These are phyloP conservation scores for Metarhizium robertsii DNA, from an alignment of 2,329 filamentous ascomycete genomes.

Conservation along the genomic window DNA sequence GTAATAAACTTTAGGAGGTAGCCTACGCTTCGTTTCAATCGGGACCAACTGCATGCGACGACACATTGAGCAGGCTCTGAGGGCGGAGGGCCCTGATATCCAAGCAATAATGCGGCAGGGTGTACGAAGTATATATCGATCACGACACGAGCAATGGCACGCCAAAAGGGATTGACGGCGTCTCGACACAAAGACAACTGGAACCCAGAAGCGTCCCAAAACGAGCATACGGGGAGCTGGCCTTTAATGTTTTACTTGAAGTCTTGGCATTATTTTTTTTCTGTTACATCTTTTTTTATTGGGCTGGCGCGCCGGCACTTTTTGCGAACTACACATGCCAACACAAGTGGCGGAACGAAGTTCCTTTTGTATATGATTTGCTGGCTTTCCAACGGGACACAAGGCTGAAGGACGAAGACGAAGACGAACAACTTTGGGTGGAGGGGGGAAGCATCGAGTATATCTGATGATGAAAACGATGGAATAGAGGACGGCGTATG, in stretches of 20 bases:
- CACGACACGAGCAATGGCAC: not conserved
- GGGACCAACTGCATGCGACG: not conserved
- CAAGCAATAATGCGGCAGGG: not conserved
- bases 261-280: not conserved
- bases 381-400: not conserved
- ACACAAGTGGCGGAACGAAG: not conserved
- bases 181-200: not conserved
- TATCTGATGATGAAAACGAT: not conserved
- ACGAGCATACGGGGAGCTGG: not conserved
- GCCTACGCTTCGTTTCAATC: not conserved
- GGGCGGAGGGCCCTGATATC: not conserved
- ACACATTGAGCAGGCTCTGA: constrained; percentile 3
- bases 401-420: not conserved
- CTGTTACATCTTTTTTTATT: not conserved
- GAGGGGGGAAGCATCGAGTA: not conserved
- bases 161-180: not conserved
- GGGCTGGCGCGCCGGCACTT: not conserved
- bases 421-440: not conserved
- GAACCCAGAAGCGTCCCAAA: not conserved
- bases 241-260: not conserved
- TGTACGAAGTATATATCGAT: constrained; percentile 1
- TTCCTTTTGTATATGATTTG: constrained; percentile 2
- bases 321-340: not conserved
- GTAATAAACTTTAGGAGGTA: constrained; percentile 41
- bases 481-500: constrained; percentile 1